Conservation (phyloP, 495 filamentous ascomycete species). For the Aspergillus sclerotiicarbonarius region DNA sequence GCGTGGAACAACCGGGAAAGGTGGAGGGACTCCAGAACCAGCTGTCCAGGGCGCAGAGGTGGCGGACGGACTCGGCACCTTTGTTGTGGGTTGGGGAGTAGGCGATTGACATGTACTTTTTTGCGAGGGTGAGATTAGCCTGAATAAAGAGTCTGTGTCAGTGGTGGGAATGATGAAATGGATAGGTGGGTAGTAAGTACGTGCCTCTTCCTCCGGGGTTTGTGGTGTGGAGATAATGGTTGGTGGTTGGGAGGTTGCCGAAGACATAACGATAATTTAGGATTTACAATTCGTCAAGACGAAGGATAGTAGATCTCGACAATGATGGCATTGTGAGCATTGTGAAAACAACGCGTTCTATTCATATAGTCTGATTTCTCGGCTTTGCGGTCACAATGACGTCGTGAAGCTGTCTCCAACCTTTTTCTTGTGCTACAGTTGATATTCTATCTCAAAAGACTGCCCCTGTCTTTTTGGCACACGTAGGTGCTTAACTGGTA, state of each 20-base stretch:
- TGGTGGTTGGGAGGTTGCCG: background rate
- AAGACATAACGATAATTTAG: background rate
- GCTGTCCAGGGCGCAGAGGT: slow-evolving; percentile 8
- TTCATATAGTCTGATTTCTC: too few relatives aligned
- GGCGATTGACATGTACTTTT: slow-evolving; percentile 13
- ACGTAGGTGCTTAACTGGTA: too few relatives aligned
- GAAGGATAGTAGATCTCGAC: too few relatives aligned
- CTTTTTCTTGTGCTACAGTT: too few relatives aligned
- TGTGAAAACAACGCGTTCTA: too few relatives aligned
- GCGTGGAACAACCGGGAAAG: slow-evolving; percentile 11
- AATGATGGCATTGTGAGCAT: too few relatives aligned
- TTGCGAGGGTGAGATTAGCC: background rate
- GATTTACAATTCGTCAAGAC: too few relatives aligned
- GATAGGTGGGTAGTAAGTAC: background rate
- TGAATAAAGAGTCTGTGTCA: background rate
- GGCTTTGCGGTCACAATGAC: too few relatives aligned
- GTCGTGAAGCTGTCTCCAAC: too few relatives aligned
- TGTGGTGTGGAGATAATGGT: slow-evolving; percentile 1
- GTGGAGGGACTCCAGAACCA: slow-evolving; percentile 12
- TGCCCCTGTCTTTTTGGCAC: too few relatives aligned
- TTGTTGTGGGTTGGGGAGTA: slow-evolving; percentile 10
- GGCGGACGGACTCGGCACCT: slow-evolving; percentile 11
- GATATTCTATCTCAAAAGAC: too few relatives aligned
- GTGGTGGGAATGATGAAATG: background rate
- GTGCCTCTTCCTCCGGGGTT: slow-evolving; percentile 2